phyloP scores from a whole-genome alignment of 2,329 filamentous ascomycete species.

The Diaporthe sp. region DNA sequence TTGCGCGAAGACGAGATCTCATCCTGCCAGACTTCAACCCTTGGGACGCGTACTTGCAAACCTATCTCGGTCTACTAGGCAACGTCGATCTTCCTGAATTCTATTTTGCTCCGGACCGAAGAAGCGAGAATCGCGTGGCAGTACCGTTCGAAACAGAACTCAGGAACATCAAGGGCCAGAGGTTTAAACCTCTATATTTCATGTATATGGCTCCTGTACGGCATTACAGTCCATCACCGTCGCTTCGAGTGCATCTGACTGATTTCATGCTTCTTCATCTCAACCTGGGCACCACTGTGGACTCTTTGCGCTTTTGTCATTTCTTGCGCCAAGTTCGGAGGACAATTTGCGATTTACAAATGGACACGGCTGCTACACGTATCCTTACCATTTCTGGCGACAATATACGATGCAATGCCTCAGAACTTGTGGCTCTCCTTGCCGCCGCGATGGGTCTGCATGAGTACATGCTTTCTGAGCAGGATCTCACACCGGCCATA shows the following conservation, averaged over 20 bases:
- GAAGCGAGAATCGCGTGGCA: not conserved
- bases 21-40: not conserved
- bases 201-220: fast-evolving
- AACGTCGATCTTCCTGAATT: not conserved
- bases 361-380: not conserved
- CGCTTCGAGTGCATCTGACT: not conserved
- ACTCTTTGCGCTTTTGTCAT: not conserved
- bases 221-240: not conserved
- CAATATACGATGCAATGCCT: not conserved
- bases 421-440: not conserved
- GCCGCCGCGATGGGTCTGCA: conserved; percentile 3
- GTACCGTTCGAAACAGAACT: fast-evolving
- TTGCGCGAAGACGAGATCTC: not conserved
- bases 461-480: not conserved
- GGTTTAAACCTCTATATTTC: not conserved
- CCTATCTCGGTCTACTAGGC: not conserved
- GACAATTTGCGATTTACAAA: not conserved
- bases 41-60: conserved; percentile 12
- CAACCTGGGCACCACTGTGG: not conserved
- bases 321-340: not conserved
- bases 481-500: not conserved
- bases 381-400: not conserved
- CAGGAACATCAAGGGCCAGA: not conserved
- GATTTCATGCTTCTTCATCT: not conserved
- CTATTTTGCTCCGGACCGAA: not conserved